phyloP scores from a whole-genome alignment of 805 yeast genomes.

The baker's yeast (Saccharomyces cerevisiae) region DNA sequence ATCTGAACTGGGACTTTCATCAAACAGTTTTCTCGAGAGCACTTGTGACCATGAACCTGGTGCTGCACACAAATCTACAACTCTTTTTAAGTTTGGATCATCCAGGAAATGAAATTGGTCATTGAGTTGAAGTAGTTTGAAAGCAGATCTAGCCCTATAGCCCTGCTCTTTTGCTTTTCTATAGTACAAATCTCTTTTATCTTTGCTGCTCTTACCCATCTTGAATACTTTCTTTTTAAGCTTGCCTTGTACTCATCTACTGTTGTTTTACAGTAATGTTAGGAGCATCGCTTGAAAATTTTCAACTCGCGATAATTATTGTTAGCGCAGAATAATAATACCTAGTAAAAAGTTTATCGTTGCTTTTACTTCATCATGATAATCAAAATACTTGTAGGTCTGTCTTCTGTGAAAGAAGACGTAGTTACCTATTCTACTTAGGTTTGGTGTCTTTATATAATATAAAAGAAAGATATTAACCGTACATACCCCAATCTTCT shows the following conservation, averaged over 20 bases:
- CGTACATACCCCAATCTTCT: slow-evolving; percentile 76
- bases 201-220: slow-evolving; percentile 94
- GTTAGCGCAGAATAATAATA: background rate
- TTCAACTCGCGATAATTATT: background rate
- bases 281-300: background rate
- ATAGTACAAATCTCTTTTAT: slow-evolving; percentile 85
- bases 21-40: slow-evolving; percentile 58
- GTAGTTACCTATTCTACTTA: background rate
- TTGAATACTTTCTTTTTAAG: background rate
- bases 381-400: background rate
- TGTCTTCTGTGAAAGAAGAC: background rate
- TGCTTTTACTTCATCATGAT: background rate
- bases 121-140: slow-evolving; percentile 81
- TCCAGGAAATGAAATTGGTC: slow-evolving; percentile 80
- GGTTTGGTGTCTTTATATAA: background rate
- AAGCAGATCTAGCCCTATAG: slow-evolving; percentile 95
- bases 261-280: background rate
- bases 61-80: slow-evolving; percentile 96
- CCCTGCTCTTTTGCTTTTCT: slow-evolving; percentile 97
- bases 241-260: background rate
- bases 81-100: slow-evolving; percentile 55
- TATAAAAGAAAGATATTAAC: slow-evolving; percentile 30
- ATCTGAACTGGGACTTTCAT: slow-evolving; percentile 31
- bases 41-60: slow-evolving; percentile 99
- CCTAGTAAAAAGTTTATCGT: background rate